Conservation (phyloP, 176 grass and related monocot species). For the Calamus simplicifolius region DNA sequence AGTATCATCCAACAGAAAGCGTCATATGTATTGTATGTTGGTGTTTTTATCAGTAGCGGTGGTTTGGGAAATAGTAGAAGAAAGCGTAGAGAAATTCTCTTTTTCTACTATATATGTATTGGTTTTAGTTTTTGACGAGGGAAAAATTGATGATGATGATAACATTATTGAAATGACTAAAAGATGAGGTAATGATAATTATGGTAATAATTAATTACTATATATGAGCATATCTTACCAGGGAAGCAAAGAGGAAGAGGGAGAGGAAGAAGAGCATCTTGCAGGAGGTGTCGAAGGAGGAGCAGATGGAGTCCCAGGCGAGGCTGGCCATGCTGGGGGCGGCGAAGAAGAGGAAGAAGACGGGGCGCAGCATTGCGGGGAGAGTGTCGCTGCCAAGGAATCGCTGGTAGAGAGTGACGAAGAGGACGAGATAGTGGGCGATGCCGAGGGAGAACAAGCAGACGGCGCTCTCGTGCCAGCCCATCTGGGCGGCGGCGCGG, state of each 20-base stretch:
- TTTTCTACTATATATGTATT: too few relatives aligned
- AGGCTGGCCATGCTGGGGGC: slow-evolving; percentile 79
- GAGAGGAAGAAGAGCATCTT: slow-evolving; percentile 96
- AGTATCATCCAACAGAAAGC: too few relatives aligned
- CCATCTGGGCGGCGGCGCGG: slow-evolving; percentile 57
- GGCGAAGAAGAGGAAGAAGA: slow-evolving; percentile 95
- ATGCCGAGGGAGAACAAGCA: slow-evolving; percentile 78
- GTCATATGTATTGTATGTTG: too few relatives aligned
- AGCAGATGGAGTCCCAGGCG: slow-evolving; percentile 50
- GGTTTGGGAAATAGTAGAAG: too few relatives aligned
- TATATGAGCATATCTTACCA: too few relatives aligned
- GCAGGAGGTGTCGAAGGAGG: slow-evolving; percentile 64
- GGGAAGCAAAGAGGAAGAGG: slow-evolving; percentile 75
- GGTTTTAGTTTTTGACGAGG: too few relatives aligned
- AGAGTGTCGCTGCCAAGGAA: slow-evolving; percentile 68
- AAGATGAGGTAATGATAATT: too few relatives aligned
- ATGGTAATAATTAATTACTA: too few relatives aligned
- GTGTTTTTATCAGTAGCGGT: too few relatives aligned
- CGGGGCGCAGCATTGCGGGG: slow-evolving; percentile 63
- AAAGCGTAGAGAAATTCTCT: too few relatives aligned
- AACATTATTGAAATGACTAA: too few relatives aligned
- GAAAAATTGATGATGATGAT: too few relatives aligned
- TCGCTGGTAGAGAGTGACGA: slow-evolving; percentile 80
- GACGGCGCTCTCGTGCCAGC: slow-evolving; percentile 62
- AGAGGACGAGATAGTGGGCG: slow-evolving; percentile 85